A percentile compares a stretch with the other conserved stretches of the same genome.
phyloP scores from a whole-genome alignment of 2,329 filamentous ascomycete species.

The Talaromyces verruculosus region DNA sequence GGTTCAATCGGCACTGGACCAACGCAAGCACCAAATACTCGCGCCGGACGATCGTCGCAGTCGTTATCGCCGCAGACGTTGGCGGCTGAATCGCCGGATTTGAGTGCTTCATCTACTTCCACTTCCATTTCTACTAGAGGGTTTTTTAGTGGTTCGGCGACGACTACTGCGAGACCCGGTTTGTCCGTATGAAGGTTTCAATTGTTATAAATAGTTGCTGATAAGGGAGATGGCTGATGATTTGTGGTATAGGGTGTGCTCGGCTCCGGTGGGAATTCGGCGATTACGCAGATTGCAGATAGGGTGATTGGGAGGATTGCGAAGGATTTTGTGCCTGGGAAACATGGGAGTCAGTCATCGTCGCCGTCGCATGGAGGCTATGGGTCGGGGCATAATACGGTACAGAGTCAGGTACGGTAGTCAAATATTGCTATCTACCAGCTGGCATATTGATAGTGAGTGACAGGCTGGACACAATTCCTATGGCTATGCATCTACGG shows the following conservation, averaged over 20 bases:
- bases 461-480: conserved; percentile 22
- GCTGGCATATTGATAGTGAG: background rate
- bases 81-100: conserved; percentile 15
- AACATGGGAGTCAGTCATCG: conserved; percentile 14
- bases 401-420: conserved; percentile 21
- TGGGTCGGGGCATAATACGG: conserved; percentile 7
- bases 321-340: conserved; percentile 21
- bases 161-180: conserved; percentile 24
- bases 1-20: conserved; percentile 31
- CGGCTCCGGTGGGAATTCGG: conserved; percentile 13
- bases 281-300: conserved; percentile 23
- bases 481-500: conserved; percentile 24
- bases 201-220: background rate
- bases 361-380: conserved; percentile 12
- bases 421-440: background rate
- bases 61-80: conserved; percentile 25
- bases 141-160: conserved; percentile 8
- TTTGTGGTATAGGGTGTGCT: conserved; percentile 20
- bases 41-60: conserved; percentile 26
- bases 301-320: conserved; percentile 25
- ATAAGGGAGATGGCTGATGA: conserved; percentile 28
- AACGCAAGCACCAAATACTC: conserved; percentile 27
- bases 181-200: conserved; percentile 32
- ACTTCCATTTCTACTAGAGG: background rate
- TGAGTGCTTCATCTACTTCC: background rate